These are phyloP conservation scores for Pyrenochaeta sp. DNA, from an alignment of 2,329 filamentous ascomycete genomes.

Conservation along the genomic window DNA sequence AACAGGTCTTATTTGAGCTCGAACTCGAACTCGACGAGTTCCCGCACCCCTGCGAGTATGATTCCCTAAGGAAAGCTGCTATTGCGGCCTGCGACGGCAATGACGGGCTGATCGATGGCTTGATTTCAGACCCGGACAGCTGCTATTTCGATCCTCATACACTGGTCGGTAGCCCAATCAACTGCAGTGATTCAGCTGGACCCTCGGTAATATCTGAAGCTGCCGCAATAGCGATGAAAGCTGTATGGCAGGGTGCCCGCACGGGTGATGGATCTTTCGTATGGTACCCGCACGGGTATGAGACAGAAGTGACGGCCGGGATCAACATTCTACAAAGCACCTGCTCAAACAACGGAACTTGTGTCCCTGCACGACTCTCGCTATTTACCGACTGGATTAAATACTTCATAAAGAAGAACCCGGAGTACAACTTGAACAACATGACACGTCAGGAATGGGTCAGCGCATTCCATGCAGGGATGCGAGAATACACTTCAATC, in stretches of 20 bases:
- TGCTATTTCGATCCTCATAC: constrained; percentile 30
- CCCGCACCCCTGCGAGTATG: constrained; percentile 27
- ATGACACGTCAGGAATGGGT: constrained; percentile 6
- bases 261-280: constrained; percentile 13
- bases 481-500: constrained; percentile 21
- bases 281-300: constrained; percentile 11
- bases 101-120: constrained; percentile 27
- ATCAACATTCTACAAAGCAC: constrained; percentile 5
- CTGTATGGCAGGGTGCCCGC: constrained; percentile 19
- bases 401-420: constrained; percentile 21
- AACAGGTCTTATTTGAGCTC: constrained; percentile 14
- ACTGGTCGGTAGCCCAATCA: constrained; percentile 1
- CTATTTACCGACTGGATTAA: constrained; percentile 15
- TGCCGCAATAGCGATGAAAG: constrained; percentile 8
- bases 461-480: constrained; percentile 6
- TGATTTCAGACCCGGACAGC: constrained; percentile 23
- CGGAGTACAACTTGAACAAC: constrained; percentile 7
- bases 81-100: constrained; percentile 28
- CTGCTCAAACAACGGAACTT: constrained; percentile 15
- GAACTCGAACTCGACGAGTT: constrained; percentile 3
- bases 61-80: constrained; percentile 24
- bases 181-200: constrained; percentile 1
- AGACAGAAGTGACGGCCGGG: constrained; percentile 6
- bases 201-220: constrained; percentile 1
- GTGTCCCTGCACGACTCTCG: neutral